Evolutionary conservation across 805 yeast genomes (phyloP).

Genomic region (Nakazawaea ernobii): DNA sequence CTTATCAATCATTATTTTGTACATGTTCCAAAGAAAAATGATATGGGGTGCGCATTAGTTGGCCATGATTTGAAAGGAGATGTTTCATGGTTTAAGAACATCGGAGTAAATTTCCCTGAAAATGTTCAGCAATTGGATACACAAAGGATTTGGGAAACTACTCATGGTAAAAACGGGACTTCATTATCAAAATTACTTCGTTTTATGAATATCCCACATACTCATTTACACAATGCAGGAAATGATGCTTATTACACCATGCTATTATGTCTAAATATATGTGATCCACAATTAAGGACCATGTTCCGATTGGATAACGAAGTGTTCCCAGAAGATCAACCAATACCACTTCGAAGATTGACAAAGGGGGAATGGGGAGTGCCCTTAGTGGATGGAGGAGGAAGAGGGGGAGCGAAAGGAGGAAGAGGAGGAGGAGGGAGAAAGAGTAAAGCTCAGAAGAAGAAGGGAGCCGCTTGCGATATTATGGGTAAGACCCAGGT

Average conservation of each 20-base stretch:
- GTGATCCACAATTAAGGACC: slow-evolving; percentile 39
- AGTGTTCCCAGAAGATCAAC: neutral
- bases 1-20: slow-evolving; percentile 38
- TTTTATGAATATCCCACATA: slow-evolving; percentile 46
- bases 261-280: slow-evolving; percentile 39
- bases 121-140: slow-evolving; percentile 39
- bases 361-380: too few relatives aligned
- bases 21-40: slow-evolving; percentile 18
- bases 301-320: slow-evolving; percentile 12
- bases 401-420: too few relatives aligned
- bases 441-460: too few relatives aligned
- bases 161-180: slow-evolving; percentile 36
- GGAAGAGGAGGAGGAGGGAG: too few relatives aligned
- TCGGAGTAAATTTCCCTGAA: slow-evolving; percentile 44
- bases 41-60: slow-evolving; percentile 35
- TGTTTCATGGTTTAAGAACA: slow-evolving; percentile 38
- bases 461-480: too few relatives aligned
- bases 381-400: too few relatives aligned
- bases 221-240: slow-evolving; percentile 63
- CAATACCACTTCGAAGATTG: too few relatives aligned
- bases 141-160: slow-evolving; percentile 31
- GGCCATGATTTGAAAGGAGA: slow-evolving; percentile 60
- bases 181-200: slow-evolving; percentile 41
- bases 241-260: slow-evolving; percentile 66
- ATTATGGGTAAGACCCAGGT: too few relatives aligned